A percentile compares a stretch with the other conserved stretches of the same genome.
Conservation (phyloP, 192 early-diverging fungal genomes). For the Dissophora globulifera region DNA sequence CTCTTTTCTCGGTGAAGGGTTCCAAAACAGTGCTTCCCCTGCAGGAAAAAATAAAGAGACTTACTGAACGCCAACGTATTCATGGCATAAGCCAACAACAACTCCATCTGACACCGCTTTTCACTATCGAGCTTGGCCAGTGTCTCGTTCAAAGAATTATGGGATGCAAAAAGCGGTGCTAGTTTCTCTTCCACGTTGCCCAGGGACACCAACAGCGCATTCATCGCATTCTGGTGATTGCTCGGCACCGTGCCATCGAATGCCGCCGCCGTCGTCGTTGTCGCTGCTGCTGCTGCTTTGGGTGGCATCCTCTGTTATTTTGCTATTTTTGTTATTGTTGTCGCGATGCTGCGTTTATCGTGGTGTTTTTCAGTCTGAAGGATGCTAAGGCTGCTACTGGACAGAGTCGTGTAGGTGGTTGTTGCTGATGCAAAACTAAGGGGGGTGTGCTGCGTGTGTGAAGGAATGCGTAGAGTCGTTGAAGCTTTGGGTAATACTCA, state of each 20-base stretch:
- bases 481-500: no score
- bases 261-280: background rate
- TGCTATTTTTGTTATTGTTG: no score
- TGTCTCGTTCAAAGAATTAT: conserved; percentile 50
- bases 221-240: conserved; percentile 46
- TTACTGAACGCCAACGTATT: conserved; percentile 60
- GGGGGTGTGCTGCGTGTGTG: no score
- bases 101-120: conserved; percentile 65
- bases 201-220: conserved; percentile 21
- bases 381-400: no score
- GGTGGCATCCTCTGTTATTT: no score
- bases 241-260: conserved; percentile 14
- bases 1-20: no score
- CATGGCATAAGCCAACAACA: conserved; percentile 64
- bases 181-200: conserved; percentile 28
- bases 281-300: background rate
- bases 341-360: no score
- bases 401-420: no score
- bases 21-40: no score
- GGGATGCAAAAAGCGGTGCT: conserved; percentile 26
- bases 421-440: no score
- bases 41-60: background rate
- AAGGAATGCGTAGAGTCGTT: no score
- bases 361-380: no score
- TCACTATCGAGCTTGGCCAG: conserved; percentile 58